Conservation (phyloP, 306 rosid genomes). For the Sindora glabra region DNA sequence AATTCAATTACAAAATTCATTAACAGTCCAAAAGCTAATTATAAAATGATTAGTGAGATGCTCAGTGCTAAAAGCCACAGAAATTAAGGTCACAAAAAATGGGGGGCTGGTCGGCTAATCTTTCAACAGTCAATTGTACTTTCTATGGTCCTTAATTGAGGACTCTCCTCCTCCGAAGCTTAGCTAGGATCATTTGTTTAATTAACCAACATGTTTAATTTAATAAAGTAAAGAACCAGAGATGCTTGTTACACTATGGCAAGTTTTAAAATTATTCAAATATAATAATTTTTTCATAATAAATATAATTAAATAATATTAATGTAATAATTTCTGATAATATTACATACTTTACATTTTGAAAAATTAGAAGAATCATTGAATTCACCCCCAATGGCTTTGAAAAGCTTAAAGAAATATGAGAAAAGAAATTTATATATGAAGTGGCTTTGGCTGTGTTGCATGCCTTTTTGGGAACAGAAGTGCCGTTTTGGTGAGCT, state of each 20-base stretch:
- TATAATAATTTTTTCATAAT: too few species aligned
- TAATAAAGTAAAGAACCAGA: too few species aligned
- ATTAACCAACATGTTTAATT: too few species aligned
- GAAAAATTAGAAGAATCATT: too few species aligned
- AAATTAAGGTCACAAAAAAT: constrained; percentile 15
- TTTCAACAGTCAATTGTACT: constrained; percentile 34
- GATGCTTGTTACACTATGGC: too few species aligned
- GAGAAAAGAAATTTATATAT: constrained; percentile 13
- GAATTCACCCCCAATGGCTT: neutral
- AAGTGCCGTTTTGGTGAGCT: constrained; percentile 44
- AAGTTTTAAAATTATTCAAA: too few species aligned
- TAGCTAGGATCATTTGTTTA: too few species aligned
- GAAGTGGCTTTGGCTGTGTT: constrained; percentile 41
- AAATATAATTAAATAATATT: too few species aligned
- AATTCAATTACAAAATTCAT: constrained; percentile 4
- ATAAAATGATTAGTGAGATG: constrained; percentile 18
- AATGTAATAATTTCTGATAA: too few species aligned
- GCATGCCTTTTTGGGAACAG: constrained; percentile 62
- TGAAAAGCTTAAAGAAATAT: neutral
- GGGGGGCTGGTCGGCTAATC: constrained; percentile 36
- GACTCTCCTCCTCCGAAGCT: constrained; percentile 8
- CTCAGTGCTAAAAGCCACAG: constrained; percentile 6
- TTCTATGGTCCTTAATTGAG: constrained; percentile 13
- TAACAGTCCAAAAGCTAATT: constrained; percentile 2
- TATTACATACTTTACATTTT: too few species aligned